These are phyloP conservation scores for Gaultheria prostrata DNA, from an alignment of 148 eudicot species.

Conservation along the genomic window DNA sequence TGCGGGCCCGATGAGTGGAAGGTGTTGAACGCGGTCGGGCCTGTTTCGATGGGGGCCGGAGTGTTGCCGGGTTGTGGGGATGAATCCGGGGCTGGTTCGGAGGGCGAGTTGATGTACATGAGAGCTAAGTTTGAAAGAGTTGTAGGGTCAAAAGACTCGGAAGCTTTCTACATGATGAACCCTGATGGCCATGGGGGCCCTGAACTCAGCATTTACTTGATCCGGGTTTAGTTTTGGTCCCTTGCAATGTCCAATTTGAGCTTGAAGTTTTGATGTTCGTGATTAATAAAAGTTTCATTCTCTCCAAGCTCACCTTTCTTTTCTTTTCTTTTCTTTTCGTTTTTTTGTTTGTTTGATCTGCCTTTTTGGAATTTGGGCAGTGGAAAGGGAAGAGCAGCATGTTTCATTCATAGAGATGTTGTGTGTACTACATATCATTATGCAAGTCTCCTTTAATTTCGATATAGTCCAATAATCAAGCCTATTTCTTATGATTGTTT, in stretches of 20 bases:
- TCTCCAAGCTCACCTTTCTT: neutral
- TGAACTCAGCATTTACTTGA: slow-evolving; percentile 80
- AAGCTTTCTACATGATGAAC: slow-evolving; percentile 97
- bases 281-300: neutral
- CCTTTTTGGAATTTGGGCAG: neutral
- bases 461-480: neutral
- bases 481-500: neutral
- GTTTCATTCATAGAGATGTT: neutral
- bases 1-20: slow-evolving; percentile 69
- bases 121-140: slow-evolving; percentile 93
- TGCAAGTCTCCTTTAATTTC: neutral
- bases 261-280: neutral
- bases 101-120: slow-evolving; percentile 86
- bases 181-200: slow-evolving; percentile 88
- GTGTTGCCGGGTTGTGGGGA: slow-evolving; percentile 52
- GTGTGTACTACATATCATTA: neutral
- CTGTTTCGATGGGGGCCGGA: slow-evolving; percentile 93
- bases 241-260: neutral
- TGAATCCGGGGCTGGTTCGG: slow-evolving; percentile 25
- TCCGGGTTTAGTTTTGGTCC: slow-evolving; percentile 39
- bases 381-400: neutral
- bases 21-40: slow-evolving; percentile 57
- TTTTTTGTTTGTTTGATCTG: neutral
- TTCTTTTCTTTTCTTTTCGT: neutral
- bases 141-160: slow-evolving; percentile 80